phyloP scores from a whole-genome alignment of 2,329 filamentous ascomycete genomes.

The Xylariaceae sp. region DNA sequence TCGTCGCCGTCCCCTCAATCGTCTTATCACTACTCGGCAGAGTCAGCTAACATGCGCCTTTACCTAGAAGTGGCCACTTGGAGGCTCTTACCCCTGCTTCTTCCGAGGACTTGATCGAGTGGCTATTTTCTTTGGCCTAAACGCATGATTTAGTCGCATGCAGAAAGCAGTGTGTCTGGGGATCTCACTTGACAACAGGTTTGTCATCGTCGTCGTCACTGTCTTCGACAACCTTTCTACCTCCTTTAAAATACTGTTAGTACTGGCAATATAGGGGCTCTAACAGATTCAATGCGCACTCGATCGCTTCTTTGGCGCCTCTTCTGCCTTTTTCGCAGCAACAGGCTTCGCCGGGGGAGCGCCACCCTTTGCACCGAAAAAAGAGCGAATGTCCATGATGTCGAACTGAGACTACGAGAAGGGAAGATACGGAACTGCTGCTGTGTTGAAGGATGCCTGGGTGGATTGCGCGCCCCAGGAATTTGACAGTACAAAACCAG shows the following conservation, averaged over 20 bases:
- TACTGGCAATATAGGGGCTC: background rate
- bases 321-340: conserved; percentile 41
- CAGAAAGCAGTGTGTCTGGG: background rate
- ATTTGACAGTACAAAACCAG: conserved; percentile 2
- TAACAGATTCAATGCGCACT: conserved; percentile 36
- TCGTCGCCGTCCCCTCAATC: conserved; percentile 46
- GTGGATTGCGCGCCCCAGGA: background rate
- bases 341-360: conserved; percentile 48
- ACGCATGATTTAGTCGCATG: conserved; percentile 17
- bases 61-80: background rate
- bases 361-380: conserved; percentile 75
- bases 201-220: conserved; percentile 73
- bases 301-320: conserved; percentile 41
- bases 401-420: background rate
- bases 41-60: conserved; percentile 9
- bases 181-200: conserved; percentile 44
- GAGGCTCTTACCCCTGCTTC: conserved; percentile 46
- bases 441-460: background rate
- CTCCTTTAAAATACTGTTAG: conserved; percentile 34
- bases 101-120: conserved; percentile 47
- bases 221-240: conserved; percentile 70
- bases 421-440: background rate
- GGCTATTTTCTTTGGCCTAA: conserved; percentile 51
- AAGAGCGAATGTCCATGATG: conserved; percentile 84
- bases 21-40: conserved; percentile 34